Percentiles rank a stretch among this genome's conserved stretches.
Evolutionary conservation across 495 filamentous ascomycete genomes (phyloP).

Genomic region (Penicillium macrosclerotiorum): DNA sequence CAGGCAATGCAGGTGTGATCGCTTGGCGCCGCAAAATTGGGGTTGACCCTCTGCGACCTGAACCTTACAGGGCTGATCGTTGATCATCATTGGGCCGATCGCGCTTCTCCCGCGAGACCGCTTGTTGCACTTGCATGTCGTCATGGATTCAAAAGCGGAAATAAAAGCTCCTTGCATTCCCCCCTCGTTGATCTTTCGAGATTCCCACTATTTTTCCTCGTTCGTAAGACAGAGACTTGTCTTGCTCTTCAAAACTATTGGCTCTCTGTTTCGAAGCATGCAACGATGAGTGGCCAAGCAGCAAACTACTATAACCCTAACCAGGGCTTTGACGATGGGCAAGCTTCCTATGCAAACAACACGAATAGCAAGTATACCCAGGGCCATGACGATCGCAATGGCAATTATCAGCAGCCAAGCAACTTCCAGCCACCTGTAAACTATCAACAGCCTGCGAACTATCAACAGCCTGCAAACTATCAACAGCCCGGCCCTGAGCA

Average conservation of each 20-base stretch:
- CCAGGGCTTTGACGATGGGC: slow-evolving; percentile 26
- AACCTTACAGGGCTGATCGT: slow-evolving; percentile 12
- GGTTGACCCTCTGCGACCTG: slow-evolving; percentile 6
- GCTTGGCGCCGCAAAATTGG: slow-evolving; percentile 8
- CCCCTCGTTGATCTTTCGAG: not conserved
- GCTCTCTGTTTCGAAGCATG: slow-evolving; percentile 4
- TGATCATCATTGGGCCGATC: slow-evolving; percentile 19
- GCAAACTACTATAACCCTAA: slow-evolving; percentile 39
- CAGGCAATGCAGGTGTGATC: slow-evolving; percentile 7
- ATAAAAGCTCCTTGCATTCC: slow-evolving; percentile 20
- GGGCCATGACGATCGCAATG: slow-evolving; percentile 17
- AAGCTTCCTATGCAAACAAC: slow-evolving; percentile 8
- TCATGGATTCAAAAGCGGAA: slow-evolving; percentile 25
- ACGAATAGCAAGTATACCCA: slow-evolving; percentile 10
- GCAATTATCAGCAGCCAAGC: slow-evolving; percentile 11
- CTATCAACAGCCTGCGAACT: no score
- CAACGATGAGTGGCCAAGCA: slow-evolving; percentile 44
- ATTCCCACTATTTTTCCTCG: slow-evolving; percentile 1
- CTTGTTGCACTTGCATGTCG: slow-evolving; percentile 14
- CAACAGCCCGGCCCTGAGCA: slow-evolving; percentile 21
- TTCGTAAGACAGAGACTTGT: no score
- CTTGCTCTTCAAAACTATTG: not conserved
- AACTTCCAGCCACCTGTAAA: slow-evolving; percentile 7
- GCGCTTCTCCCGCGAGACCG: slow-evolving; percentile 1
- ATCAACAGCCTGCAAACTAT: slow-evolving; percentile 15